Evolutionary conservation across 2,329 filamentous ascomycete species (phyloP).

Genomic region (Teratosphaeria viscida): DNA sequence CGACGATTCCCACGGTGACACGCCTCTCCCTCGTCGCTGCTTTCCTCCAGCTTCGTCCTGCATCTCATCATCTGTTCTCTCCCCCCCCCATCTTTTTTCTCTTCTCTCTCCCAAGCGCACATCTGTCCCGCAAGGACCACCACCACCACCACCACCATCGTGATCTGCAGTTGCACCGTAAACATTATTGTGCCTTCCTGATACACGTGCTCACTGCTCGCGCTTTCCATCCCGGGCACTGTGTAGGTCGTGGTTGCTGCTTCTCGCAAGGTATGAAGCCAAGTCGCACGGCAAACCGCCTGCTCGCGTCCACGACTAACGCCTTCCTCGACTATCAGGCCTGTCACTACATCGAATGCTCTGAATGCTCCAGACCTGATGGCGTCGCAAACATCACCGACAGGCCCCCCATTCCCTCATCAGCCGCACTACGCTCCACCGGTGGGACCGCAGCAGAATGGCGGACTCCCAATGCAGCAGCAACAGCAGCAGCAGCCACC

Average conservation of each 20-base stretch:
- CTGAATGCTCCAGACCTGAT: neutral
- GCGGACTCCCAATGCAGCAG: slow-evolving; percentile 33
- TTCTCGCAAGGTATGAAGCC: neutral
- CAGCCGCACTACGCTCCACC: slow-evolving; percentile 55
- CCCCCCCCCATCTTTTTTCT: neutral
- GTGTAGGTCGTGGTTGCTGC: slow-evolving; percentile 1
- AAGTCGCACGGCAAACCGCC: neutral
- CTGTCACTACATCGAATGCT: neutral
- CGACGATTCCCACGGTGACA: neutral
- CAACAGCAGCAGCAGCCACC: slow-evolving; percentile 26
- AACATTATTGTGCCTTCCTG: neutral
- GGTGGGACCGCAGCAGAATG: slow-evolving; percentile 56
- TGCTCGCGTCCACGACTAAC: neutral
- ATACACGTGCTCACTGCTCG: neutral
- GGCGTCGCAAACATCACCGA: slow-evolving; percentile 58
- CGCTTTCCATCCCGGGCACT: neutral
- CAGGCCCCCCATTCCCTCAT: slow-evolving; percentile 52
- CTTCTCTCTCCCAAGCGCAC: neutral
- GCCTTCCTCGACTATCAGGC: neutral
- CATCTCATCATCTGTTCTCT: neutral
- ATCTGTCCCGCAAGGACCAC: neutral
- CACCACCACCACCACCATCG: neutral
- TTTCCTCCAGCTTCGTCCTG: neutral
- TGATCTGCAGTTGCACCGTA: neutral
- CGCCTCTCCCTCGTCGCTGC: neutral